Percentiles rank a stretch among this genome's conserved stretches.
phyloP scores from a whole-genome alignment of 2,329 filamentous ascomycete species.

The Phialophora verrucosa region DNA sequence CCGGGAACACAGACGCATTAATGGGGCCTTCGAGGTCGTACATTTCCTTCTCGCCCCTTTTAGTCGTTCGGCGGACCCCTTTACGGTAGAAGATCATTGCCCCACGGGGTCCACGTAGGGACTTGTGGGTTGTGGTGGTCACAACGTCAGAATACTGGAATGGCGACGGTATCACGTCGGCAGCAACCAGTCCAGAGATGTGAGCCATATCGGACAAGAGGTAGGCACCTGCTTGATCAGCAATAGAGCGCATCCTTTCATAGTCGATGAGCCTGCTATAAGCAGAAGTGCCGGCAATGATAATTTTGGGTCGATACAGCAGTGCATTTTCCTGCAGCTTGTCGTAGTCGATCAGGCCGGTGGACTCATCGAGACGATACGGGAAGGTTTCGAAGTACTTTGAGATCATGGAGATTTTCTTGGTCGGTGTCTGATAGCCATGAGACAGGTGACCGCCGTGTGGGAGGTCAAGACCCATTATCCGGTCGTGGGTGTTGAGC shows the following conservation, averaged over 20 bases:
- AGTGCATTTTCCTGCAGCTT: conserved; percentile 84
- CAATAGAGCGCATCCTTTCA: conserved; percentile 85
- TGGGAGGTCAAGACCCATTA: conserved; percentile 96
- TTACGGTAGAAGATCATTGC: conserved; percentile 99
- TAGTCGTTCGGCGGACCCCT: conserved; percentile 83
- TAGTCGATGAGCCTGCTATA: conserved; percentile 98
- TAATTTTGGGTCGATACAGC: conserved; percentile 92
- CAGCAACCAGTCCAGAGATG: conserved; percentile 91
- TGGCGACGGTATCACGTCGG: conserved; percentile 86
- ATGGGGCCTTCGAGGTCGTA: conserved; percentile 94
- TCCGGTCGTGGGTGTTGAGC: conserved; percentile 87
- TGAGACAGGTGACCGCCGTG: conserved; percentile 96
- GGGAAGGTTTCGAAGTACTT: conserved; percentile 99
- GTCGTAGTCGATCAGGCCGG: conserved; percentile 93
- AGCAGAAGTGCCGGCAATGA: conserved; percentile 91
- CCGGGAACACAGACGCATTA: conserved; percentile 96
- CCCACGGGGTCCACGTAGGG: conserved; percentile 88
- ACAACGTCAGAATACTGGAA: conserved; percentile 92
- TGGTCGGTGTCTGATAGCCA: conserved; percentile 92
- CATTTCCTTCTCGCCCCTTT: conserved; percentile 81
- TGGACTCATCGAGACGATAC: conserved; percentile 87
- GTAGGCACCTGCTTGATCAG: conserved; percentile 90
- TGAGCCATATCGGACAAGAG: conserved; percentile 96
- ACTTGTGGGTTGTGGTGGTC: conserved; percentile 98
- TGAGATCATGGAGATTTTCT: conserved; percentile 96